Percentiles rank a stretch among this genome's conserved stretches.
Evolutionary conservation across 257 asterid species (phyloP).

Genomic region (Solanum chiquidenum): DNA sequence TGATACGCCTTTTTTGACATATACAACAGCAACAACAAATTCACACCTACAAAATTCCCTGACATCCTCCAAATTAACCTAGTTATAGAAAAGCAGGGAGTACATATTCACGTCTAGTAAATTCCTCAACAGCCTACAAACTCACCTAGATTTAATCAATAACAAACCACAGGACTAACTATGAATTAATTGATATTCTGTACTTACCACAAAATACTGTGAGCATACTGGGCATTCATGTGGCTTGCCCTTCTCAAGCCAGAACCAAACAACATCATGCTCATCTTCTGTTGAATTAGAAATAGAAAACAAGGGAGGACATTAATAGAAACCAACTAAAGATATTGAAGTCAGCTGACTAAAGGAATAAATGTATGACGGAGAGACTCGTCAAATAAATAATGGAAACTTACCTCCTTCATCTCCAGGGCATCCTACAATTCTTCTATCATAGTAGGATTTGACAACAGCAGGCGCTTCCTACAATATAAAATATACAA

Average conservation of each 20-base stretch:
- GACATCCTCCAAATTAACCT: background rate
- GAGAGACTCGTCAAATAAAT: background rate
- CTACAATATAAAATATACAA: conserved; percentile 18
- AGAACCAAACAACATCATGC: conserved; percentile 98
- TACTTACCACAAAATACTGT: conserved; percentile 83
- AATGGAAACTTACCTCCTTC: conserved; percentile 61
- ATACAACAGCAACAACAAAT: background rate
- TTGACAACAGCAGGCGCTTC: conserved; percentile 73
- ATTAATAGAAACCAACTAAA: background rate
- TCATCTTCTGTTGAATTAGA: conserved; percentile 66
- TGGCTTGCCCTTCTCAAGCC: conserved; percentile 94
- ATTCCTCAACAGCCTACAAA: background rate
- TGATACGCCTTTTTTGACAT: background rate
- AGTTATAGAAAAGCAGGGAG: background rate
- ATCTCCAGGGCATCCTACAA: conserved; percentile 93
- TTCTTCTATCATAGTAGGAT: conserved; percentile 67
- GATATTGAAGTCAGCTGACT: background rate
- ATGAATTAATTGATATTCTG: background rate
- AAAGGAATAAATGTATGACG: background rate
- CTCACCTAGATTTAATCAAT: background rate
- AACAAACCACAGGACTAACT: background rate
- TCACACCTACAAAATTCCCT: background rate
- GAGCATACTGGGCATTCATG: conserved; percentile 96
- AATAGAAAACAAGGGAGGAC: background rate
- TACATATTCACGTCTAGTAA: background rate